Percentiles rank a stretch among this genome's conserved stretches.
Conservation (phyloP, 106 monocot genomes). For the Dendrobium chrysotoxum region DNA sequence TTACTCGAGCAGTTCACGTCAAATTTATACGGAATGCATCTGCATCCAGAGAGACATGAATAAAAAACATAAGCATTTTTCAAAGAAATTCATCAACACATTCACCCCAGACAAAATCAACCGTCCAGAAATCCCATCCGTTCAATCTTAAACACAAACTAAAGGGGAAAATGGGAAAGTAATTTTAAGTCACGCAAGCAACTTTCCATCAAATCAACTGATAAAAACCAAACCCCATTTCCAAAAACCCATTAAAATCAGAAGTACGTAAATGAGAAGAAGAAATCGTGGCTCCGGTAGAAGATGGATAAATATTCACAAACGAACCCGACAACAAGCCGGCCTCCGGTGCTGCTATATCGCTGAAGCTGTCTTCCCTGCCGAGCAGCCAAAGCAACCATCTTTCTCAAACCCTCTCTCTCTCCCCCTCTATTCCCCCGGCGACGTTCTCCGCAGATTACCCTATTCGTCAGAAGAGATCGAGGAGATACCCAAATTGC, state of each 20-base stretch:
- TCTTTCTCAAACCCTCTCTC: background rate
- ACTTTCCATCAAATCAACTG: background rate
- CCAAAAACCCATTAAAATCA: background rate
- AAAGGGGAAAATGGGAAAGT: background rate
- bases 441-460: background rate
- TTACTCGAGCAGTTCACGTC: slow-evolving; percentile 10
- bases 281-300: background rate
- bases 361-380: slow-evolving; percentile 49
- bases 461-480: background rate
- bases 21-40: slow-evolving; percentile 75
- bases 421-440: background rate
- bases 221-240: background rate
- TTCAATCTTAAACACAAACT: background rate
- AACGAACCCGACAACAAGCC: slow-evolving; percentile 56
- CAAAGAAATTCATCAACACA: background rate
- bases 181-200: background rate
- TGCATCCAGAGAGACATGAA: slow-evolving; percentile 5
- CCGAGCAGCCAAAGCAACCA: slow-evolving; percentile 25
- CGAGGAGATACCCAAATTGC: background rate
- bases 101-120: background rate
- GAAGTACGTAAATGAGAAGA: background rate
- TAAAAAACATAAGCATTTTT: background rate
- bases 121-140: background rate
- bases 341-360: slow-evolving; percentile 25
- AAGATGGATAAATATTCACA: background rate